phyloP scores from a whole-genome alignment of 1,284 basidiomycete species.

The Paramarasmius palmivorus region DNA sequence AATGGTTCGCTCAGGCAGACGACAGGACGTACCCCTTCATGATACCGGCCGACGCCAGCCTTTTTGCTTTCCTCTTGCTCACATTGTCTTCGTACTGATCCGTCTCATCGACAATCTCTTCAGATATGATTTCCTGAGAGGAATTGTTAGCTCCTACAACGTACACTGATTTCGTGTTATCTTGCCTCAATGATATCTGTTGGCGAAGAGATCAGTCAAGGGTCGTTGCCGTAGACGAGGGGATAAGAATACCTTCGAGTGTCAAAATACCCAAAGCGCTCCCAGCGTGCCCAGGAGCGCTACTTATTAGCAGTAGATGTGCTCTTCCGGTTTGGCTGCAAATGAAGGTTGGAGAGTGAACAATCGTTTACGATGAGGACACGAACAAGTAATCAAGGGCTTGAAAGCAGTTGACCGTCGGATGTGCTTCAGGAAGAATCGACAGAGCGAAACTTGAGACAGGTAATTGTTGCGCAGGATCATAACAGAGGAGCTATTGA shows the following conservation, averaged over 20 bases:
- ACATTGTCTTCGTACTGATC: constrained; percentile 88
- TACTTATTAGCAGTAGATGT: constrained; percentile 86
- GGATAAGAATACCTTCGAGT: constrained; percentile 57
- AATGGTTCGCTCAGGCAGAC: too few species aligned
- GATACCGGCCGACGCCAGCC: constrained; percentile 69
- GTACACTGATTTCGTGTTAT: background rate
- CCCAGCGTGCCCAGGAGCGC: constrained; percentile 75
- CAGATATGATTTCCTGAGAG: constrained; percentile 75
- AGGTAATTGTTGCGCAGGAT: constrained; percentile 78
- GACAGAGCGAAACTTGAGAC: constrained; percentile 75
- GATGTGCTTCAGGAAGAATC: constrained; percentile 89
- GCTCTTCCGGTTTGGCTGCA: constrained; percentile 91
- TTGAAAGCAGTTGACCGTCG: constrained; percentile 85
- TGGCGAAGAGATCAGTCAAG: background rate
- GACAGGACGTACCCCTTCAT: constrained; percentile 71
- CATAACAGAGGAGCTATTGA: constrained; percentile 49
- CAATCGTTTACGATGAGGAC: background rate
- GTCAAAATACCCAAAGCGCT: constrained; percentile 85
- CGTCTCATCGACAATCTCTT: constrained; percentile 90
- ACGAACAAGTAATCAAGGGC: constrained; percentile 82
- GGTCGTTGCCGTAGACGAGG: background rate
- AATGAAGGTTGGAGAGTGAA: background rate
- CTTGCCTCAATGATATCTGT: constrained; percentile 69
- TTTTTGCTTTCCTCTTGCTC: constrained; percentile 68
- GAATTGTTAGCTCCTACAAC: background rate